Percentiles rank a stretch among this genome's conserved stretches.
Conservation (phyloP, 1,284 basidiomycete species). For the Sanguinoderma infundibulare region DNA sequence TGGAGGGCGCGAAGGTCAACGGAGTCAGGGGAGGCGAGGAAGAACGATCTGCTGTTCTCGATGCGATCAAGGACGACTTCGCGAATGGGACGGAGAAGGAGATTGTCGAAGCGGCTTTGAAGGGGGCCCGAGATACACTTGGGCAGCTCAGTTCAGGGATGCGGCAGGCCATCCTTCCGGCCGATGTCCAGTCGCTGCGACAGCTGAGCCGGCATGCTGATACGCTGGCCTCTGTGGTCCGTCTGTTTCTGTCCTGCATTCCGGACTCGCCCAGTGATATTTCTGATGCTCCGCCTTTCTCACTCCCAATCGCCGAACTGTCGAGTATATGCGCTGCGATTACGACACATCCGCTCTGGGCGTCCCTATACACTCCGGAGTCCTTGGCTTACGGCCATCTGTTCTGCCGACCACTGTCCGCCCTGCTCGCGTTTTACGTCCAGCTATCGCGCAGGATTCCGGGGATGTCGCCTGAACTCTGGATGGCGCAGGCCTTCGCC, state of each 20-base stretch:
- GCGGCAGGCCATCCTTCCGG: constrained; percentile 17
- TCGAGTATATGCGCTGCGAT: constrained; percentile 56
- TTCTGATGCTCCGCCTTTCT: constrained; percentile 51
- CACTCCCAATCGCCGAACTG: constrained; percentile 57
- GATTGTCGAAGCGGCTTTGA: constrained; percentile 41
- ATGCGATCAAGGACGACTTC: constrained; percentile 45
- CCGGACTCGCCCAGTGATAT: constrained; percentile 44
- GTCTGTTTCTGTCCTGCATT: constrained; percentile 65
- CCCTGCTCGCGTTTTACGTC: constrained; percentile 56
- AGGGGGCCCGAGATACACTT: constrained; percentile 38
- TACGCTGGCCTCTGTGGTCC: constrained; percentile 52
- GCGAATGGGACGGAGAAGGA: constrained; percentile 42
- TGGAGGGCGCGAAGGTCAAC: constrained; percentile 79
- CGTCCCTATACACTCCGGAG: constrained; percentile 29
- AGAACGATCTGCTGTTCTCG: constrained; percentile 52
- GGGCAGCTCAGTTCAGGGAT: constrained; percentile 13
- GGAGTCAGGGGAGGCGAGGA: constrained; percentile 64
- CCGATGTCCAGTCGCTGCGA: constrained; percentile 27
- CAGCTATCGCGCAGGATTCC: constrained; percentile 59
- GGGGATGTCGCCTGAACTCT: constrained; percentile 55
- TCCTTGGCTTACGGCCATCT: constrained; percentile 38
- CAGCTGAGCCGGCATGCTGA: constrained; percentile 39
- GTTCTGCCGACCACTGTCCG: constrained; percentile 55
- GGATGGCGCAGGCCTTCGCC: constrained; percentile 67
- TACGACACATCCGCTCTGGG: constrained; percentile 55